These are phyloP conservation scores for Lotmaria passim DNA, from an alignment of 208 protist species.

Conservation along the genomic window DNA sequence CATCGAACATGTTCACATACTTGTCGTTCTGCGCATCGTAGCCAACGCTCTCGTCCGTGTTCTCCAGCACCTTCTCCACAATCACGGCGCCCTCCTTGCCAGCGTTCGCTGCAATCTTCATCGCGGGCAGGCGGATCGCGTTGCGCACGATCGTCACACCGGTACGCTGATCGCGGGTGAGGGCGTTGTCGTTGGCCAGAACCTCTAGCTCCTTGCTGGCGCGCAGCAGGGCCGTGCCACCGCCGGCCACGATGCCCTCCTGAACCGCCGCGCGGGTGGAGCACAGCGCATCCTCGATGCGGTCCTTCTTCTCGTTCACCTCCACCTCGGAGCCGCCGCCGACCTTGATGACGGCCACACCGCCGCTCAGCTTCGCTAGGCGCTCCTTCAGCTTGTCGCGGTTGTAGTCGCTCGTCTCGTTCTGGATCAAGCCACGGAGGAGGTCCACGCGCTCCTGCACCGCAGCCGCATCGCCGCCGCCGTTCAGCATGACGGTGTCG, in stretches of 20 bases:
- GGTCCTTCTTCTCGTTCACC: slow-evolving; percentile 99
- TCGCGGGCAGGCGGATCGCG: slow-evolving; percentile 92
- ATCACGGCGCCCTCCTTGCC: slow-evolving; percentile 98
- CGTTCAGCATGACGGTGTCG: slow-evolving; percentile 98
- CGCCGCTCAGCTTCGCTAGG: slow-evolving; percentile 97
- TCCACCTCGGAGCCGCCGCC: slow-evolving; percentile 99
- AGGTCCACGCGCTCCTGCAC: slow-evolving; percentile 94
- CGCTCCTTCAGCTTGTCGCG: slow-evolving; percentile 98
- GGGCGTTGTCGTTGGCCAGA: slow-evolving; percentile 59
- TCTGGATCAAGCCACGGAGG: slow-evolving; percentile 87
- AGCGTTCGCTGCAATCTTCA: slow-evolving; percentile 97
- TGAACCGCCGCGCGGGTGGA: slow-evolving; percentile 98
- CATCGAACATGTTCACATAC: slow-evolving; percentile 98
- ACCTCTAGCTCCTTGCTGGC: slow-evolving; percentile 84
- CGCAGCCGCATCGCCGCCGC: slow-evolving; percentile 87
- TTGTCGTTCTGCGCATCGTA: slow-evolving; percentile 95
- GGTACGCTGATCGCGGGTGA: slow-evolving; percentile 94
- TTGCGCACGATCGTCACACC: slow-evolving; percentile 96
- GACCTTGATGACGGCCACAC: slow-evolving; percentile 97
- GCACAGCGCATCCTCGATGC: slow-evolving; percentile 99
- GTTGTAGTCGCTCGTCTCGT: slow-evolving; percentile 95
- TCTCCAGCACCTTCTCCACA: slow-evolving; percentile 96
- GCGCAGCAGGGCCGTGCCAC: slow-evolving; percentile 97
- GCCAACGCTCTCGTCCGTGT: slow-evolving; percentile 78
- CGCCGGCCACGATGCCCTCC: slow-evolving; percentile 99